These are phyloP conservation scores for Ganoderma meredithae DNA, from an alignment of 1,284 basidiomycete species.

Conservation along the genomic window DNA sequence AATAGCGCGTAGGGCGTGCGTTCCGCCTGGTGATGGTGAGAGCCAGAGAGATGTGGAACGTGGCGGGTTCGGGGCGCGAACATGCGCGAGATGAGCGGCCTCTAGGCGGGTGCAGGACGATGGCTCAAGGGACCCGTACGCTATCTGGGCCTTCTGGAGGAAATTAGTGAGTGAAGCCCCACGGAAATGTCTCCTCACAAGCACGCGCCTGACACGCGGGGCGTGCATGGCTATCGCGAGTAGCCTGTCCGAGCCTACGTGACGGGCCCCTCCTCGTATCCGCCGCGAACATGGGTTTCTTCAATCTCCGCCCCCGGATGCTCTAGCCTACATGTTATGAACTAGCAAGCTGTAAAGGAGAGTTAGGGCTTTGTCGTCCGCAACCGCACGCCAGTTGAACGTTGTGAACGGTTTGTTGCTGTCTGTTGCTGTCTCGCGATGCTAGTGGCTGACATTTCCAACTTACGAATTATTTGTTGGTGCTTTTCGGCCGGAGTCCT, in stretches of 20 bases:
- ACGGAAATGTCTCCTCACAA: slow-evolving; percentile 10
- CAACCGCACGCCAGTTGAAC: too few relatives aligned
- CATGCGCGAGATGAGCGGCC: slow-evolving; percentile 13
- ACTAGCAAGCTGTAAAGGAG: too few relatives aligned
- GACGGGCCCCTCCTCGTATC: not conserved
- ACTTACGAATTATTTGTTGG: too few relatives aligned
- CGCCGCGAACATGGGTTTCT: not conserved
- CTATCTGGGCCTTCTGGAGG: slow-evolving; percentile 13
- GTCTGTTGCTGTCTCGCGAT: too few relatives aligned
- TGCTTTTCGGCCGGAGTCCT: too few relatives aligned
- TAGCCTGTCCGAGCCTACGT: too few relatives aligned
- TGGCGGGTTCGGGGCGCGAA: slow-evolving; percentile 8
- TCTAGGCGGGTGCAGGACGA: slow-evolving; percentile 10
- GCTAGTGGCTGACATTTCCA: too few relatives aligned
- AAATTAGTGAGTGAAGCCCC: slow-evolving; percentile 6
- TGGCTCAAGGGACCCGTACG: not conserved
- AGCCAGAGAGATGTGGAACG: slow-evolving; percentile 9
- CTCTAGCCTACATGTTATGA: not conserved
- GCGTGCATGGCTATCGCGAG: slow-evolving; percentile 8
- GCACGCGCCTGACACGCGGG: slow-evolving; percentile 11
- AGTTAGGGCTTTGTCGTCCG: too few relatives aligned
- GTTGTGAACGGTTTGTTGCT: too few relatives aligned
- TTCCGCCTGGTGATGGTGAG: slow-evolving; percentile 23
- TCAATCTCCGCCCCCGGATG: too few relatives aligned
- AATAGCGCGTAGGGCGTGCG: slow-evolving; percentile 20